A percentile compares a stretch with the other conserved stretches of the same genome.
Conservation (phyloP, 2,329 filamentous ascomycete genomes). For the Colletotrichum spaethianum region DNA sequence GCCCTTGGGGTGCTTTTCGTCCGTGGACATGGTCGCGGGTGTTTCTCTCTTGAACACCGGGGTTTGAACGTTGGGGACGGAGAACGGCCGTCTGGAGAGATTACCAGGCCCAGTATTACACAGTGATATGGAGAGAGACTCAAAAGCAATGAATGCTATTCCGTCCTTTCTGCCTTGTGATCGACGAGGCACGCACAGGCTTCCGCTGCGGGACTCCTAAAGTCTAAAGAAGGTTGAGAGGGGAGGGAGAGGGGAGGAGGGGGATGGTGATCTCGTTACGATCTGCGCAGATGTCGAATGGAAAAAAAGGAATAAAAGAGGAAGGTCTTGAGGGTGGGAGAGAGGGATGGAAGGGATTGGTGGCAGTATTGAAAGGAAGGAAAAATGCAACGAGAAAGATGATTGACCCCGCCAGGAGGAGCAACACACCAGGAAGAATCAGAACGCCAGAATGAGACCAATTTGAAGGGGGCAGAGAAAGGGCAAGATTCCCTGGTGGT, state of each 20-base stretch:
- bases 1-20: slow-evolving; percentile 45
- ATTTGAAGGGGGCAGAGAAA: not conserved
- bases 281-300: slow-evolving; percentile 22
- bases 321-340: too few species aligned
- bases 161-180: slow-evolving; percentile 5
- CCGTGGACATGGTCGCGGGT: slow-evolving; percentile 43
- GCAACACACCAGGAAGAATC: not conserved
- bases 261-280: too few species aligned
- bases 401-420: slow-evolving; percentile 4
- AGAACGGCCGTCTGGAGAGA: too few species aligned
- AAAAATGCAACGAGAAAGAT: slow-evolving; percentile 15
- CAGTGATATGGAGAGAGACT: too few species aligned
- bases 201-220: slow-evolving; percentile 20
- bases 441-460: not conserved
- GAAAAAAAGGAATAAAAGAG: slow-evolving; percentile 3
- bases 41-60: too few species aligned
- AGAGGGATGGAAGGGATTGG: slow-evolving; percentile 7
- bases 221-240: not conserved
- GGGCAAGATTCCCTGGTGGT: too few species aligned
- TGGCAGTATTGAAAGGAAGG: slow-evolving; percentile 18
- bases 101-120: too few species aligned
- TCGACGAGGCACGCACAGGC: slow-evolving; percentile 24
- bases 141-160: too few species aligned
- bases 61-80: too few species aligned
- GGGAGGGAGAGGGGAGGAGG: too few species aligned